Evolutionary conservation across 2,329 filamentous ascomycete species (phyloP), one percentile per base, ranked within the genome.

Genomic region (Paecilomyces niveus): DNA sequence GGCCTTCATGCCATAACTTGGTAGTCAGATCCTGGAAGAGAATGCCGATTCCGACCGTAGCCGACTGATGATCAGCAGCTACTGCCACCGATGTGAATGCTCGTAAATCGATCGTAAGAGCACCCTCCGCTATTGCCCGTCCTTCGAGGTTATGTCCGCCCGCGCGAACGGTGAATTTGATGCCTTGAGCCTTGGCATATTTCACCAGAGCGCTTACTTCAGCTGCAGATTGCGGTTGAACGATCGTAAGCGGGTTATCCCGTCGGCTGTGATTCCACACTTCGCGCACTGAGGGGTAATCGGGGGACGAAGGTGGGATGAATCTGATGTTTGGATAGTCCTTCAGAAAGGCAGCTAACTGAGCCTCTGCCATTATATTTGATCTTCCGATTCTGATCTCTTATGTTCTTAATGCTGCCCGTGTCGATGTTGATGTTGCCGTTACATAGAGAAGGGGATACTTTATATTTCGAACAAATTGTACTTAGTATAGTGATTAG

Each of bases 91-190:
- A 61, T 10, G 65, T 62, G 49, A 78, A 68, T 49, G 71, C 72
- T 18, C 75, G 71, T 66, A 77, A 58, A 55, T 78, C 75, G 32
- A 78, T 72, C 1, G 66, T 68, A 13, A 77, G 51, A 3, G 69
- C 68, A 31, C 62, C 69, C 3, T 67, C 52, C 3, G 68, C 65
- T n/a, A 68, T 66, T n/a, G 68, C 69, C 0, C 67, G 62, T 1
- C 72, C 71, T 29, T 63, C 69, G 33, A 72, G 65, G 56, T 74
- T 72, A 62, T 76, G 73, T 1, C 74, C 74, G 9, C 76, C 69
- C 22, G 59, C 63, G 54, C 73, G 63, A 57, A 75, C 58, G 50
- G 67, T 64, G 64, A 69, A 55, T 64, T 57, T 62, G 65, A 64
- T 53, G 57, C 65, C 22, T 56, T 39, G 56, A 55, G 62, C 9